Conservation (phyloP, 495 filamentous ascomycete genomes). For the Neurospora sp. region DNA sequence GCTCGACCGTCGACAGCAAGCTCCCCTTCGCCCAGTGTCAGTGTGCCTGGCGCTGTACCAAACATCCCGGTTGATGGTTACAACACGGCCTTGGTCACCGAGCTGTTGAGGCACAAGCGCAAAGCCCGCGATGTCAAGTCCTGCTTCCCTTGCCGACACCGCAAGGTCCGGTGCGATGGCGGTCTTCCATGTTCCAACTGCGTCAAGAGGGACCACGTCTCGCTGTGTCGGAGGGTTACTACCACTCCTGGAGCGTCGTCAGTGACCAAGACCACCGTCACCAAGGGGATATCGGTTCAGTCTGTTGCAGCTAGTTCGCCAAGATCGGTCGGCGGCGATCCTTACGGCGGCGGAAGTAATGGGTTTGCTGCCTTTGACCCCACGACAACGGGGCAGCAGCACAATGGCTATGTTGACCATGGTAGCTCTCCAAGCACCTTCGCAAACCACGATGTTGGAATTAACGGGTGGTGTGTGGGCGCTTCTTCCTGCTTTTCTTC, state of each 20-base stretch:
- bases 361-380: not conserved
- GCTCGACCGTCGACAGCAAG: not conserved
- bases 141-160: constrained; percentile 8
- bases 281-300: not conserved
- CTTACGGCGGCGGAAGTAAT: not conserved
- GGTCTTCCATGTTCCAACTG: constrained; percentile 5
- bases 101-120: constrained; percentile 3
- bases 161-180: constrained; percentile 5
- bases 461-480: not conserved
- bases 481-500: not conserved
- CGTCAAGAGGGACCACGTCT: constrained; percentile 2
- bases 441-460: not conserved
- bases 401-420: not conserved
- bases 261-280: not conserved
- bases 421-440: not conserved
- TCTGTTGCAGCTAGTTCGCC: not conserved
- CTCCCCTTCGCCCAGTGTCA: not conserved
- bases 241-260: not conserved
- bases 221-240: not conserved
- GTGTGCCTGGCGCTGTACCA: not conserved
- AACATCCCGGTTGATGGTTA: not conserved
- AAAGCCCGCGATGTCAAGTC: constrained; percentile 5
- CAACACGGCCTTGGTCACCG: not conserved
- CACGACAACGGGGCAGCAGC: not conserved
- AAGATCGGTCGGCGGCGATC: not conserved